A percentile compares a stretch with the other conserved stretches of the same genome.
phyloP scores from a whole-genome alignment of 495 filamentous ascomycete species.

The Aspergillus kassunensis region DNA sequence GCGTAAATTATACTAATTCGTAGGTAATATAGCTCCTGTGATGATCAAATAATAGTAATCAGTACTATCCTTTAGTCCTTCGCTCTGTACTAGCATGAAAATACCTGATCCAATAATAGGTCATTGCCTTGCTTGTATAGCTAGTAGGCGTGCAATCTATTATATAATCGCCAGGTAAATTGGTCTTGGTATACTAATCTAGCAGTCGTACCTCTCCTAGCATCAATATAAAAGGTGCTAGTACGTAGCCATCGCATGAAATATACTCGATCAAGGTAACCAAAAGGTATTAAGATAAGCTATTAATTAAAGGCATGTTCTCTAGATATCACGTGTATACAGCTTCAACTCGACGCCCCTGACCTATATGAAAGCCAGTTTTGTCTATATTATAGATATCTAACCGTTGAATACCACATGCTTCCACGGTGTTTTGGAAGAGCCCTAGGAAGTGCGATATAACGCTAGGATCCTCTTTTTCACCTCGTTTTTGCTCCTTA shows the following conservation, averaged over 20 bases:
- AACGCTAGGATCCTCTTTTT: background rate
- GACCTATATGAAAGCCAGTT: background rate
- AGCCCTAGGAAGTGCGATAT: background rate
- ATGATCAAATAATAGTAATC: background rate
- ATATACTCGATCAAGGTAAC: background rate
- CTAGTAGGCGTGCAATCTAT: background rate
- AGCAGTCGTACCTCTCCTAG: background rate
- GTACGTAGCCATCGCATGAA: background rate
- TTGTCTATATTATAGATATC: background rate
- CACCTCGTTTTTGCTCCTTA: background rate
- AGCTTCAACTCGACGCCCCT: background rate
- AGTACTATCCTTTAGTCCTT: too few relatives aligned
- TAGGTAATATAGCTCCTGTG: background rate
- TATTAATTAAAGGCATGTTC: background rate
- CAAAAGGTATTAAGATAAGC: background rate
- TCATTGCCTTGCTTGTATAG: background rate
- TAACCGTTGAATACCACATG: background rate
- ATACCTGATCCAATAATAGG: background rate
- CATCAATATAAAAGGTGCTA: background rate
- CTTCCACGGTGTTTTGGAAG: background rate
- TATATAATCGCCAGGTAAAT: background rate
- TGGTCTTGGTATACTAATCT: background rate
- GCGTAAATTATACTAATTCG: background rate
- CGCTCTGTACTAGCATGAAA: background rate
- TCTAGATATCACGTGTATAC: background rate